Percentiles rank a stretch among this genome's conserved stretches.
Conservation (phyloP, 2,329 filamentous ascomycete species). For the Monilinia fructicola region DNA sequence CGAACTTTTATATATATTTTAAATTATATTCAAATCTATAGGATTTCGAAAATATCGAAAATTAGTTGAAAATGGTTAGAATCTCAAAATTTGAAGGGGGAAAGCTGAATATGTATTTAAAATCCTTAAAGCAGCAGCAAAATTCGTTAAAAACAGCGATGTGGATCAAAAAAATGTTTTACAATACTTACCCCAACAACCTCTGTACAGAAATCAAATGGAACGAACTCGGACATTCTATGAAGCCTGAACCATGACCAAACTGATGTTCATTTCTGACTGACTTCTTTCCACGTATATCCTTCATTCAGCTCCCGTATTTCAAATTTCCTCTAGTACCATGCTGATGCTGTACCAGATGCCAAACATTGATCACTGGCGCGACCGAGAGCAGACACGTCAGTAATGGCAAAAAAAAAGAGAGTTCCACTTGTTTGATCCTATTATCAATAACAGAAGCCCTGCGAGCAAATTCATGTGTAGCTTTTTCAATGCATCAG, state of each 20-base stretch:
- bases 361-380: constrained; percentile 6
- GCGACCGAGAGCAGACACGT: constrained; percentile 10
- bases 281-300: neutral
- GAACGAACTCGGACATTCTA: neutral
- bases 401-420: neutral
- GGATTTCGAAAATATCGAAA: no score
- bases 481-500: neutral
- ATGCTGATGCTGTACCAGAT: neutral
- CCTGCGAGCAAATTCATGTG: no score
- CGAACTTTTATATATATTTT: no score
- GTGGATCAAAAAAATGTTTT: no score
- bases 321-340: neutral
- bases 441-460: constrained; percentile 6
- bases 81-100: no score
- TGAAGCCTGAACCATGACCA: neutral
- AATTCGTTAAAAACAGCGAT: no score
- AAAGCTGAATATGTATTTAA: no score
- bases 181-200: no score
- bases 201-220: neutral
- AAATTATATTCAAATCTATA: no score
- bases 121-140: no score
- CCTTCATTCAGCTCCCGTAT: neutral
- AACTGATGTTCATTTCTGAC: neutral
- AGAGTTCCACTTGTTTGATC: constrained; percentile 8
- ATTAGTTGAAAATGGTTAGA: no score